Evolutionary conservation across 2,329 filamentous ascomycete genomes (phyloP), one percentile per base, ranked within the genome.

Genomic region (Clarireedia homoeocarpa): DNA sequence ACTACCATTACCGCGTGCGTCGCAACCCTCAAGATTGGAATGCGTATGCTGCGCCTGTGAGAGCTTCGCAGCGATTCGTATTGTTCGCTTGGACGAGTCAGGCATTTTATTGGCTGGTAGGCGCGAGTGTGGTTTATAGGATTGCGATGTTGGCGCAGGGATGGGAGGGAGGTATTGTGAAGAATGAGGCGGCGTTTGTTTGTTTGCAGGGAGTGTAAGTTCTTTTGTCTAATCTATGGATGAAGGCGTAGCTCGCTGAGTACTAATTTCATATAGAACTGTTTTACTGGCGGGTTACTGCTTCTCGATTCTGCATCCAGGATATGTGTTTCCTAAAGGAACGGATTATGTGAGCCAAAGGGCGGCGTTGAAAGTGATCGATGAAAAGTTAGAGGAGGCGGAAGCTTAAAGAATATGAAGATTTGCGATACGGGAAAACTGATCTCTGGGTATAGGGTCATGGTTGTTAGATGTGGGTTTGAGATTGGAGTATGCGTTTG

Each of bases 331-430:
- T 24, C 27, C 27, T 1, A 30, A 30, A 40, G 48, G 20, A 26
- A 39, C 34, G 34, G 48, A 51, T 5, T 51, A 51, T 3, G 39
- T 51, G 2, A 40, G n/a, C 3, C 36, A 51, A 17, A 39, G 34
- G 34, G 39, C 20, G 24, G 48, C 48, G 26, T 14, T 26, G 23
- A 51, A 38, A 3, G 39, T 40, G 6, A 26, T 24, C 10, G 34
- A 51, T 24, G 48, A 51, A 23, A 51, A 51, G 23, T 40, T 51
- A 20, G 48, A 51, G 39, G 48, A 51, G 3, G 48, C 48, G n/a
- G 36, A 38, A 38, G 39, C 36, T 51, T 51, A n/a, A 51, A 2
- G 1, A 20, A 12, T 9, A 14, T 9, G 23, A 12, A 5, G 9
- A 9, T 30, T 30, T 7, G 6, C 7, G 9, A 3, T 30, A 17